These are phyloP conservation scores for Colletotrichum sp. DNA, from an alignment of 2,329 filamentous ascomycete species.

Conservation along the genomic window DNA sequence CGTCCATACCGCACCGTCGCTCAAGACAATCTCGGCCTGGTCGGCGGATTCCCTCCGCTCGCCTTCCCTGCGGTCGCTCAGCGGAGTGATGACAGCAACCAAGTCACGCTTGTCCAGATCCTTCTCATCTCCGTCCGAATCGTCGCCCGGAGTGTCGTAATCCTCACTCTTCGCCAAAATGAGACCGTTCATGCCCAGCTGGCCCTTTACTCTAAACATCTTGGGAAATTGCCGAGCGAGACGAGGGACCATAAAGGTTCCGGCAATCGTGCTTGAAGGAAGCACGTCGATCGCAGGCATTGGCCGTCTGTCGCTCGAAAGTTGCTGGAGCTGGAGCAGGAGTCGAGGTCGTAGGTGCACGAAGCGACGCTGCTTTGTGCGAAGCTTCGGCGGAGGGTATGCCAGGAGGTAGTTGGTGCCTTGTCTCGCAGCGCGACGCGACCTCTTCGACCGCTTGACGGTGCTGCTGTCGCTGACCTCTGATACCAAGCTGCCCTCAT, in stretches of 20 bases:
- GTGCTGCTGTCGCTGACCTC: constrained; percentile 54
- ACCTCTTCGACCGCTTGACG: constrained; percentile 27
- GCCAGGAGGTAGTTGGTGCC: constrained; percentile 72
- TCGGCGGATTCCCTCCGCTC: constrained; percentile 54
- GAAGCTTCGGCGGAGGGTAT: constrained; percentile 66
- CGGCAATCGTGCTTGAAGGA: constrained; percentile 65
- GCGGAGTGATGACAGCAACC: constrained; percentile 67
- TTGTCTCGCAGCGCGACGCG: constrained; percentile 43
- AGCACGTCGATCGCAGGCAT: constrained; percentile 76
- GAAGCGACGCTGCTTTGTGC: constrained; percentile 68
- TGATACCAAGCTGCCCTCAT: constrained; percentile 50
- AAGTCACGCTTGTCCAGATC: constrained; percentile 56
- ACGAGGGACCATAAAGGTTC: constrained; percentile 61
- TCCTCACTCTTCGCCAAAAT: constrained; percentile 75
- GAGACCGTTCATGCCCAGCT: constrained; percentile 72
- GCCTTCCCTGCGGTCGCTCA: constrained; percentile 54
- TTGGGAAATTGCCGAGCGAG: constrained; percentile 67
- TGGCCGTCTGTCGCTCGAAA: constrained; percentile 66
- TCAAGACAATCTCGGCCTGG: constrained; percentile 69
- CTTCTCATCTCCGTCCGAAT: constrained; percentile 57
- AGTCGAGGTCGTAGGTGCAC: constrained; percentile 72
- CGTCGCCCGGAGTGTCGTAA: constrained; percentile 51
- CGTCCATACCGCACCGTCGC: constrained; percentile 65
- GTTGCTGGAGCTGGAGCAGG: constrained; percentile 73
- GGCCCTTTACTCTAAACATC: constrained; percentile 67